Evolutionary conservation across 2,329 filamentous ascomycete genomes (phyloP).

Genomic region (Cytospora mali): DNA sequence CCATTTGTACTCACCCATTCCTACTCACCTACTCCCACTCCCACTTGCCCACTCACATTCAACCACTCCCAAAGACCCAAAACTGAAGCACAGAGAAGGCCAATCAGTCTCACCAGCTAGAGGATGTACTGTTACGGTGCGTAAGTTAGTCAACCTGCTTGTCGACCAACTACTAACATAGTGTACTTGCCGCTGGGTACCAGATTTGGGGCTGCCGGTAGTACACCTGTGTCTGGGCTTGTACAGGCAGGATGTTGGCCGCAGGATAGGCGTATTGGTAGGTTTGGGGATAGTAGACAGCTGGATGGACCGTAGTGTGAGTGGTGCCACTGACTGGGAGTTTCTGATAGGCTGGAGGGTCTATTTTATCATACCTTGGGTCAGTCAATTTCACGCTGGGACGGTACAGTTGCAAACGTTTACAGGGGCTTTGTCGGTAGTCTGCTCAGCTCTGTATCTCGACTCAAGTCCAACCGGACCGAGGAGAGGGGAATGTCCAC

Average conservation of each 20-base stretch:
- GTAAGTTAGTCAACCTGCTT: neutral
- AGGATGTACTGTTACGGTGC: neutral
- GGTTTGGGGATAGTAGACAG: neutral
- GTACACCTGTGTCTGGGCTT: neutral
- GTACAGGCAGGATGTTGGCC: neutral
- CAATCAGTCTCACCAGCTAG: neutral
- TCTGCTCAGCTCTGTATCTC: no score
- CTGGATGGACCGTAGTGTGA: neutral
- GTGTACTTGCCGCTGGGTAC: slow-evolving; percentile 11
- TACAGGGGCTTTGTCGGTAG: neutral
- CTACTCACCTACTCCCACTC: no score
- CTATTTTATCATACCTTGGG: neutral
- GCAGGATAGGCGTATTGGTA: neutral
- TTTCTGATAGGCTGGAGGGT: neutral
- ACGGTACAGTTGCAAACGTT: neutral
- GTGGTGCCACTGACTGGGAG: slow-evolving; percentile 21
- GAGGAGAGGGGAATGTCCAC: neutral
- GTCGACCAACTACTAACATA: no score
- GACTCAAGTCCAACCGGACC: neutral
- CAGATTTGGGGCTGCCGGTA: slow-evolving; percentile 10
- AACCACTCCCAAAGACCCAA: neutral
- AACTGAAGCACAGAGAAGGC: neutral
- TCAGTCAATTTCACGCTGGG: neutral
- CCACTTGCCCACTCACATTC: no score
- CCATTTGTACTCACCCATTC: no score